Evolutionary conservation across 768 basidiomycete genomes (phyloP), one percentile per base, ranked within the genome.

Genomic region (Tephrocybe rancida): DNA sequence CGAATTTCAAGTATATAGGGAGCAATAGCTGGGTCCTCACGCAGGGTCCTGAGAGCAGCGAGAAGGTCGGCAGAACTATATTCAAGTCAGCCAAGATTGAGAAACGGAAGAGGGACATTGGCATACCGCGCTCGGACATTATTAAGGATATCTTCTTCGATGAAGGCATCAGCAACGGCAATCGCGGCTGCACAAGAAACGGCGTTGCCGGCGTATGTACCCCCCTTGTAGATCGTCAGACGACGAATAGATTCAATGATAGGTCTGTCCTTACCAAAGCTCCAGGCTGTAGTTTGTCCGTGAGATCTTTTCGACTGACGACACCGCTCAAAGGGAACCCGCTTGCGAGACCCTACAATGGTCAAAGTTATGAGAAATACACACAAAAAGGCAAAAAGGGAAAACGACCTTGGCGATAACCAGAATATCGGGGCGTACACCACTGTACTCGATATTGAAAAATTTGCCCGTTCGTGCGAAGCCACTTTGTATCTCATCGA

Each of bases 311-410:
- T 47, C 86, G 72, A 57, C 88, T 87, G 44, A 94, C 80, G 38
- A 98, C 83, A 13, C 85, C 94, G 54, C 90, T 93, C 49, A 98
- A 76, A 2, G 95, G 95, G 82, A 96, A 95, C 3, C 95, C 95
- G 67, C 95, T 93, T 38, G 90, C 91, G 6, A 94, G 72, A 9
- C 92, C 91, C 84, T 87, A 54, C 24, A 9, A 1, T 21, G 7
- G n/a, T n/a, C 13, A 13, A 16, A 37, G n/a, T 4, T 9, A 35
- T 53, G 39, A 32, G 42, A 19, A 44, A 44, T 32, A 44, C 19
- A 19, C 27, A 41, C 22, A 14, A 2, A 38, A 16, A 27, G 35
- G n/a, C 27, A 21, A 13, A 34, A 11, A 41, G 19, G 11, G 11
- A 1, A 57, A 51, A 26, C 66, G 21, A 84, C 90, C 79, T 98